Conservation (phyloP, 306 rosid species). For the Lotus japonicus region DNA sequence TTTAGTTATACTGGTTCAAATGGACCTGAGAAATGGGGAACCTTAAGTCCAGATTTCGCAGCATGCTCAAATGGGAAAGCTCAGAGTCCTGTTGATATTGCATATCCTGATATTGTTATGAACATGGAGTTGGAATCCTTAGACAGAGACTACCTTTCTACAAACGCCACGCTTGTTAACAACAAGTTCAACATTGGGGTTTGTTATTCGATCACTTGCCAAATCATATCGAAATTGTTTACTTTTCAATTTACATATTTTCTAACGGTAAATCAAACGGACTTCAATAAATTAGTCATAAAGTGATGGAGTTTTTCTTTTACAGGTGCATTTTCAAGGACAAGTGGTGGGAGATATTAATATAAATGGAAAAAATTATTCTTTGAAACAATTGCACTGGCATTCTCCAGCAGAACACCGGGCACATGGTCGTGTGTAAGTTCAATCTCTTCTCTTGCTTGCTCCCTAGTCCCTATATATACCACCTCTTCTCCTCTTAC, state of each 20-base stretch:
- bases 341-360: constrained; percentile 42
- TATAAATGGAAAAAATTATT: constrained; percentile 47
- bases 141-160: constrained; percentile 30
- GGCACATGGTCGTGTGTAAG: constrained; percentile 51
- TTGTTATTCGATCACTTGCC: no score
- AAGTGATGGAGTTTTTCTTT: neutral
- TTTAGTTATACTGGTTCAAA: constrained; percentile 48
- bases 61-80: constrained; percentile 53
- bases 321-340: constrained; percentile 54
- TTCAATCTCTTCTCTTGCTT: constrained; percentile 6
- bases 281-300: neutral
- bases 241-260: no score
- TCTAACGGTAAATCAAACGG: no score
- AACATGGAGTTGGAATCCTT: constrained; percentile 31
- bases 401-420: constrained; percentile 86
- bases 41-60: constrained; percentile 39
- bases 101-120: neutral
- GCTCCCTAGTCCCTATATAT: no score
- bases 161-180: constrained; percentile 60
- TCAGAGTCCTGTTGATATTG: constrained; percentile 67
- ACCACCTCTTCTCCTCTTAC: neutral
- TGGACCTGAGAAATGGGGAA: constrained; percentile 78
- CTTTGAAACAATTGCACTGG: constrained; percentile 74
- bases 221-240: no score
- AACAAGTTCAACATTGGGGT: constrained; percentile 74